Evolutionary conservation across 225 moss, liverwort and hornwort species (phyloP).

Genomic region (Straminergon stramineum): DNA sequence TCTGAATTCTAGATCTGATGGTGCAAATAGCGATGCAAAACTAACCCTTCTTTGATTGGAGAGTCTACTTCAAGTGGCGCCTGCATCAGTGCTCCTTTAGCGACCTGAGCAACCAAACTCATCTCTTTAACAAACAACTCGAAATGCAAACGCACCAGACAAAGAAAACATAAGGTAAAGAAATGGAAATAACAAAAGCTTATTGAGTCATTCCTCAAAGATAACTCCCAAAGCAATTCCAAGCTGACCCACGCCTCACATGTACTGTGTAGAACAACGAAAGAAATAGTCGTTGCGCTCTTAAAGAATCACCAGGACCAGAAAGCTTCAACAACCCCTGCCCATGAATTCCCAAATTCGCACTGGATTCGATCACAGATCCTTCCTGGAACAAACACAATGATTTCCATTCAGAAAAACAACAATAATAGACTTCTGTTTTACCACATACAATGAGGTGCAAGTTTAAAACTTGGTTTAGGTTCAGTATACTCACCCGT

Average conservation of each 20-base stretch:
- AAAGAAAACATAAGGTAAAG: neutral
- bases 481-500: conserved; percentile 32
- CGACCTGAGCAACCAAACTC: conserved; percentile 48
- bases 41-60: conserved; percentile 84
- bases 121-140: neutral
- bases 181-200: neutral
- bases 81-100: conserved; percentile 72
- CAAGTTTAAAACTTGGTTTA: neutral
- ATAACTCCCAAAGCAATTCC: neutral
- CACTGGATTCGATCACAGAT: conserved; percentile 76
- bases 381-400: conserved; percentile 52
- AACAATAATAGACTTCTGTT: neutral
- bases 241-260: conserved; percentile 34
- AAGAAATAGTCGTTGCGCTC: conserved; percentile 81
- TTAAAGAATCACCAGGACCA: conserved; percentile 67
- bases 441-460: neutral
- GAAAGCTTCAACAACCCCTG: conserved; percentile 86
- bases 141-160: neutral
- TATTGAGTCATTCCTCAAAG: neutral
- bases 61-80: conserved; percentile 85
- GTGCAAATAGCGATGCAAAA: neutral
- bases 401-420: neutral
- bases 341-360: conserved; percentile 87
- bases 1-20: neutral
- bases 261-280: conserved; percentile 82